Base-by-base conservation (phyloP, 345 rosid genomes). In the Mallotus nudiflorus region DNA sequence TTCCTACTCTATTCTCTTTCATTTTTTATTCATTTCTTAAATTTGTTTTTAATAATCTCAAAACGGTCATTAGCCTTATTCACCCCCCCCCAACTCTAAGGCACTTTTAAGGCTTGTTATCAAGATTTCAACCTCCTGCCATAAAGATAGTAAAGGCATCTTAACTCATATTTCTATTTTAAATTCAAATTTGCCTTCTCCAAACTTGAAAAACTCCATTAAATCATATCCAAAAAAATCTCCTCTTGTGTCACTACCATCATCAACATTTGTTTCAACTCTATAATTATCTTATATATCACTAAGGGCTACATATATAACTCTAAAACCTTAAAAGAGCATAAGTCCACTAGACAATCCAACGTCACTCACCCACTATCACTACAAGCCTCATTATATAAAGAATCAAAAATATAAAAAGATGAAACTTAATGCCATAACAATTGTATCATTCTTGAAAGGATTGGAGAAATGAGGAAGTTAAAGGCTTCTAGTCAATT, bases 261-360 rank as follows among this genome's bases (percentile, higher is more conserved):
- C 98, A 48, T 93, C 97, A 13, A 96, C 96, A 69, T 91, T 93
- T 75, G 96, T 91, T 73, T 93, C 98, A 10, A 94, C 98, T 74
- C 72, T 93, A 35, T 94, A 91, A 75, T 93, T 97, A 25, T 97
- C 98, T 3, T 93, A 91, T 78, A 89, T 93, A 68, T 91, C 98
- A 53, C 98, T 97, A 19, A 83, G 96, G 74, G 95, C 91, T 59
- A 59, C 25, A 42, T 4, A 2, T 77, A 70, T 68, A 40, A 68
- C 78, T 64, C 77, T 86, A 29, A 77, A 78, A 64, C 79, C 82
- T 33, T 73, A 76, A 48, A 77, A 66, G 25, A 58, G 44, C 68
- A 54, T 65, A 16, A 77, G n/a, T n/a, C n/a, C 69, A 20, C 16
- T 31, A 2, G 25, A 19, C 24, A 52, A 73, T 45, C 73, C 51